A percentile compares a stretch with the other conserved stretches of the same genome.
Conservation (phyloP, 495 filamentous ascomycete genomes). For the Collariella sp. region DNA sequence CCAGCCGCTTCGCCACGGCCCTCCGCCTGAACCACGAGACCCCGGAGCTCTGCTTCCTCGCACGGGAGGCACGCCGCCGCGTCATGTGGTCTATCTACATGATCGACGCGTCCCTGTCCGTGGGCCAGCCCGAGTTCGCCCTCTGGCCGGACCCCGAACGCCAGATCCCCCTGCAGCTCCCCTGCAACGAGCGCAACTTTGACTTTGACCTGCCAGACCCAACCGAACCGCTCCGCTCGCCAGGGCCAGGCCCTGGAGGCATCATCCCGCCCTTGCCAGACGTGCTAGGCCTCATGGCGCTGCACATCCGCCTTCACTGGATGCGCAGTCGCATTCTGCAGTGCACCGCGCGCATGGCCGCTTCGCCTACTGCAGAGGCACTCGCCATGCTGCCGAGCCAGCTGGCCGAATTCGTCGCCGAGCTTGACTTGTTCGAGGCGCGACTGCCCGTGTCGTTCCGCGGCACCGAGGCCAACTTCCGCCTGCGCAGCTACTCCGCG, state of each 20-base stretch:
- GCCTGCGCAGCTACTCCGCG: constrained; percentile 41
- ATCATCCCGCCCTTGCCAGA: constrained; percentile 30
- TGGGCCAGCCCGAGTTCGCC: constrained; percentile 39
- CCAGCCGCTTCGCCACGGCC: constrained; percentile 40
- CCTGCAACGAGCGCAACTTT: constrained; percentile 46
- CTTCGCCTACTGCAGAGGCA: constrained; percentile 27
- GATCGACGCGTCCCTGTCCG: constrained; percentile 39
- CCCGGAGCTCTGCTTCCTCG: constrained; percentile 40
- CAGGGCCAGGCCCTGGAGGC: constrained; percentile 20
- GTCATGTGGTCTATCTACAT: constrained; percentile 47
- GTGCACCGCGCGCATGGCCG: constrained; percentile 30
- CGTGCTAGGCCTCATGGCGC: constrained; percentile 41
- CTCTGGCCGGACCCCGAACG: constrained; percentile 36
- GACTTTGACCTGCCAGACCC: constrained; percentile 43
- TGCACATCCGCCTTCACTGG: constrained; percentile 40
- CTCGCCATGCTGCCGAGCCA: constrained; percentile 33
- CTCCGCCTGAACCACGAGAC: constrained; percentile 44
- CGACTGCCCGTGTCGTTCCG: constrained; percentile 39
- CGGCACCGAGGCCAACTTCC: constrained; percentile 41
- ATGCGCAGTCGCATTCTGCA: constrained; percentile 39
- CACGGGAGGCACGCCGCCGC: constrained; percentile 41
- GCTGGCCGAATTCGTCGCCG: constrained; percentile 33
- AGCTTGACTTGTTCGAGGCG: constrained; percentile 38
- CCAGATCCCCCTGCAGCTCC: constrained; percentile 39
- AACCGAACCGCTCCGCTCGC: constrained; percentile 36